A percentile compares a stretch with the other conserved stretches of the same genome.
Evolutionary conservation across 2,329 filamentous ascomycete species (phyloP).

Genomic region (Aspergillus pseudotamarii): DNA sequence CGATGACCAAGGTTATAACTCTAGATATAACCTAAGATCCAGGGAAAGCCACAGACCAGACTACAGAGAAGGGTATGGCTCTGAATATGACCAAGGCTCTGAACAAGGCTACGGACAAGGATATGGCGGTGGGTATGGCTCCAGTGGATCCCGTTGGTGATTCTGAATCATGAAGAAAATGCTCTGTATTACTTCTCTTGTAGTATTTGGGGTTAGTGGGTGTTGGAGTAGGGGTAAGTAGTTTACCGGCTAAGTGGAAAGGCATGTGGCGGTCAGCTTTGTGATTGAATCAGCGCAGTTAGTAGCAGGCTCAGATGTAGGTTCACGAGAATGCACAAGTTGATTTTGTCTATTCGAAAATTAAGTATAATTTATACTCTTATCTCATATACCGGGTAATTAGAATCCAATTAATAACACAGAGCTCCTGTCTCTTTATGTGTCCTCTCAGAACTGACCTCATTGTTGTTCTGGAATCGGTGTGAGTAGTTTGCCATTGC

Average conservation of each 20-base stretch:
- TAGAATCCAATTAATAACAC: background rate
- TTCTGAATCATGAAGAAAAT: background rate
- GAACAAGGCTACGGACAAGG: background rate
- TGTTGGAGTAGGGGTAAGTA: background rate
- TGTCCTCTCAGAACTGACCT: background rate
- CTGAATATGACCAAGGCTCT: background rate
- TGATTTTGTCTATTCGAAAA: background rate
- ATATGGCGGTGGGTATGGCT: background rate
- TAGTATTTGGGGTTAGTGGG: background rate
- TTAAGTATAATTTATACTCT: background rate
- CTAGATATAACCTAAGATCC: background rate
- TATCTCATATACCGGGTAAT: background rate
- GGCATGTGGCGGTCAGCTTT: background rate
- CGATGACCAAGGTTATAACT: constrained; percentile 4
- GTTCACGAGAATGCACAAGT: background rate
- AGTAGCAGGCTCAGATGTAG: background rate
- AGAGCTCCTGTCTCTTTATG: background rate
- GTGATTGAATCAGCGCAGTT: background rate
- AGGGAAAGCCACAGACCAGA: background rate
- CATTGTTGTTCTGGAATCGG: background rate
- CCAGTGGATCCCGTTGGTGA: background rate
- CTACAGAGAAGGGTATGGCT: background rate
- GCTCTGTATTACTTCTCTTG: background rate
- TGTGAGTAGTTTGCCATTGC: background rate
- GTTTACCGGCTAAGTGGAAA: background rate